Percentiles rank a stretch among this genome's conserved stretches.
Conservation (phyloP, 2,329 filamentous ascomycete species). For the Aspergillus ustus region DNA sequence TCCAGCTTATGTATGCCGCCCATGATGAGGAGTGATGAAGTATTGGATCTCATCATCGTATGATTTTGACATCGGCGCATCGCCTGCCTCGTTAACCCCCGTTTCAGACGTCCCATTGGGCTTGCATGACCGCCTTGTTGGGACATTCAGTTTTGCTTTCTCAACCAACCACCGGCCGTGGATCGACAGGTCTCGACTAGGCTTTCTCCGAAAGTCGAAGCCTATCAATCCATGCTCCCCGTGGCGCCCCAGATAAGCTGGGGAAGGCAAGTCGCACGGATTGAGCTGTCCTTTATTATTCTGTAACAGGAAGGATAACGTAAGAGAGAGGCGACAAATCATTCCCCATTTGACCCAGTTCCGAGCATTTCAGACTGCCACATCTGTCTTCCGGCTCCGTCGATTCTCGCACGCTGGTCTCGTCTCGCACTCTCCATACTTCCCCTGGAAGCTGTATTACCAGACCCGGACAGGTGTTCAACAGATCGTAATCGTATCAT, state of each 20-base stretch:
- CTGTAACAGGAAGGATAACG: constrained; percentile 6
- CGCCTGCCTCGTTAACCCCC: constrained; percentile 15
- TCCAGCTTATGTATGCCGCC: constrained; percentile 16
- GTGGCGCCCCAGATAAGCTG: constrained; percentile 25
- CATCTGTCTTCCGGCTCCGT: constrained; percentile 7
- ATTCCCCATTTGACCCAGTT: background rate
- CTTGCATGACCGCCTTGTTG: constrained; percentile 13
- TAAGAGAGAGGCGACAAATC: constrained; percentile 1
- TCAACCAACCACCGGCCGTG: constrained; percentile 24
- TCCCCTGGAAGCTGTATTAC: background rate
- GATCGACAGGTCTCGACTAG: constrained; percentile 30
- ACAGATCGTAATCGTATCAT: constrained; percentile 21
- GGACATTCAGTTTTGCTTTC: constrained; percentile 11
- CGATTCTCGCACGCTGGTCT: constrained; percentile 12
- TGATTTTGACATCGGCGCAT: constrained; percentile 21
- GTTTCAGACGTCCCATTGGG: constrained; percentile 24
- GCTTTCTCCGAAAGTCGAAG: constrained; percentile 20
- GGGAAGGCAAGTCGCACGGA: constrained; percentile 17
- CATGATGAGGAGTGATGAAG: constrained; percentile 28
- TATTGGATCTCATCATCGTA: constrained; percentile 30
- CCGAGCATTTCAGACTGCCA: constrained; percentile 1
- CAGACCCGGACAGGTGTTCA: background rate
- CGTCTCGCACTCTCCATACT: constrained; percentile 6
- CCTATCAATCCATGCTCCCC: constrained; percentile 22
- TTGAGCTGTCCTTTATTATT: background rate